Conservation (phyloP, 148 eudicot genomes). For the Oxyria digyna region DNA sequence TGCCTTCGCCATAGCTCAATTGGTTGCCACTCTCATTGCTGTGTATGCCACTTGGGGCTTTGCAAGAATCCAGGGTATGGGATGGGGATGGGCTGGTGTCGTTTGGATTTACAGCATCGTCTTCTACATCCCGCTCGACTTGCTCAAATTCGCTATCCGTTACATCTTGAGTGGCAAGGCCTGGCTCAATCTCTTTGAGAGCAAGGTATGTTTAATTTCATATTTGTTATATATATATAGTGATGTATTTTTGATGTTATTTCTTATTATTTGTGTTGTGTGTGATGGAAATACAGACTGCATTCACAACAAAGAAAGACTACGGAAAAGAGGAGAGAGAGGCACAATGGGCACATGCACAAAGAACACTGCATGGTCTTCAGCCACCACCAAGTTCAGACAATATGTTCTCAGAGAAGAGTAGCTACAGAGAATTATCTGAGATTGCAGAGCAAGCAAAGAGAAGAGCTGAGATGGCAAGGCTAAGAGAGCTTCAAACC, state of each 20-base stretch:
- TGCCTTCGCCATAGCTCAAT: conserved; percentile 37
- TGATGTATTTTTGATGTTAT: no score
- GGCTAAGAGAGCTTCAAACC: conserved; percentile 29
- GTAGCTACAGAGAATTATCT: conserved; percentile 38
- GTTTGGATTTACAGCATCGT: conserved; percentile 33
- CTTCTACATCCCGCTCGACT: conserved; percentile 28
- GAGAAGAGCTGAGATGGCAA: conserved; percentile 61
- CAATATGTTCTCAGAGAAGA: conserved; percentile 26
- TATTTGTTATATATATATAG: no score
- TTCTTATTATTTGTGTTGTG: no score
- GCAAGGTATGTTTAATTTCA: conserved; percentile 20
- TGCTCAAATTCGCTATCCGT: conserved; percentile 27
- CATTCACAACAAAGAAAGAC: conserved; percentile 58
- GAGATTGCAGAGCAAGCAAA: conserved; percentile 64
- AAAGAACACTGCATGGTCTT: conserved; percentile 57
- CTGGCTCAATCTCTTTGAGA: conserved; percentile 31
- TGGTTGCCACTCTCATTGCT: conserved; percentile 35
- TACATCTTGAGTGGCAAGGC: conserved; percentile 36
- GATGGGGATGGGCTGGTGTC: conserved; percentile 47
- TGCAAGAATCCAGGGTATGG: conserved; percentile 28
- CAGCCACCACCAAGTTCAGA: conserved; percentile 30
- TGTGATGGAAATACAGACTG: conserved; percentile 22
- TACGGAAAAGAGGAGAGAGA: conserved; percentile 62
- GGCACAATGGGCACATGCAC: conserved; percentile 63
- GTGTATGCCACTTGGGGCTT: conserved; percentile 39